Evolutionary conservation across 2,329 filamentous ascomycete genomes (phyloP), one percentile per base, ranked within the genome.

Genomic region (Fusarium foetens): DNA sequence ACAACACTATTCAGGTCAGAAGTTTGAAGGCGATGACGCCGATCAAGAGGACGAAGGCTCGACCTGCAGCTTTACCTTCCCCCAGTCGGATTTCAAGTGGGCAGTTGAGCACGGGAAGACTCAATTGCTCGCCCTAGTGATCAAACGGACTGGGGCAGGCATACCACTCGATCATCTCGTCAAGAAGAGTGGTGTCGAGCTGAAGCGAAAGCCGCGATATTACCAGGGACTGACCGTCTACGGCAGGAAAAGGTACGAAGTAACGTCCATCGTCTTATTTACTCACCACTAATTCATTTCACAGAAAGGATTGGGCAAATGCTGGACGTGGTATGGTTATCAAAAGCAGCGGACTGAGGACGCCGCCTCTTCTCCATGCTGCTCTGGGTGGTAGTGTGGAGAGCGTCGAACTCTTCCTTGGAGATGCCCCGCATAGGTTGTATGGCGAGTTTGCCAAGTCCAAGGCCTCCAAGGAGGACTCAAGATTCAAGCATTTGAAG

Each of bases 191-290:
- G 92, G 92, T 6, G 80, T 92, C 2, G 86, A 91, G 74, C 79
- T 91, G 53, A 85, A 88, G 58, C 84, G 88, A 71, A 93, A 91
- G 79, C 89, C 93, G 2, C 87, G 87, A 23, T 93, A 89, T 79
- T 97, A 97, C 77, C 92, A 93, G 79, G 94, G 94, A 1, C 80
- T 95, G 35, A 91, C 89, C 3, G 91, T 97, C 3, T 90, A 92
- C 71, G 93, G 93, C 5, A 90, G 89, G 79, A 95, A 95, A 77
- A 83, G 83, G 84, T 84, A 79, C 35, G 76, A 64, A 29, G 41
- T 23, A n/a, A 63, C 14, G 11, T 46, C 14, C 4, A 9, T 19
- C 5, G 2, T 19, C 29, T 21, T 58, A 35, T 43, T 38, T 45
- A 16, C 23, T 36, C 51, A 39, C 39, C 27, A 55, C 70, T 79